Base-by-base conservation (phyloP, 768 basidiomycete genomes). In the Royoungia palumana region DNA sequence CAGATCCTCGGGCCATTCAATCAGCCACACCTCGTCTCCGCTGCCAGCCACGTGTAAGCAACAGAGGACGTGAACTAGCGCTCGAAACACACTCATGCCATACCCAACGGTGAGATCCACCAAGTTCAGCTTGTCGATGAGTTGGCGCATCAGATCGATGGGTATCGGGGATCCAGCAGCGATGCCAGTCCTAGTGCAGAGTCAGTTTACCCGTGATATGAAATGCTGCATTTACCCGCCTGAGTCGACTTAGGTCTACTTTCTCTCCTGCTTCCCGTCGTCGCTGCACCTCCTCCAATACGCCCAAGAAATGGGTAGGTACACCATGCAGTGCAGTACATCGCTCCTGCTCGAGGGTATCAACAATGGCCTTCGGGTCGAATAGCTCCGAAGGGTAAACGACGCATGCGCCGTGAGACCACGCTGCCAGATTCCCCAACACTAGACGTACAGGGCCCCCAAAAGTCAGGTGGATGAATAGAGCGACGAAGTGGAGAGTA, bases 271-370 rank as follows among this genome's bases (percentile, higher is more conserved):
- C 66, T 0, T 70, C 62, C 30, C 71, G 70, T 41, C 86, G 70
- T 50, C 71, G 77, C 49, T 82, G 76, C 9, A 90, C 75, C 62
- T 90, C 88, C 0, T 75, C 64, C 21, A 91, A 69, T 1, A 91
- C 79, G 6, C 83, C 89, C 1, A 89, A 72, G 64, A 91, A 91
- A 62, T 92, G 89, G 0, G 89, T 92, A 0, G 89, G 89, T 6
- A 92, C 89, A 7, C 89, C 89, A 54, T 92, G 89, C 45, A 93
- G 69, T 0, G 84, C 85, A 0, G 88, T 90, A 44, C 89, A 91
- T 49, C 70, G 73, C 55, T 91, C 89, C 16, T 72, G 72, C 7
- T 75, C 64, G n/a, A 91, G 65, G 0, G 89, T 77, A 45, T 89
- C 82, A 9, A 92, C 83, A 41, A 89, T 83, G 1, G 81, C 73